Conservation (phyloP, 2,329 filamentous ascomycete species). For the Aspergillus quadrilineatus region DNA sequence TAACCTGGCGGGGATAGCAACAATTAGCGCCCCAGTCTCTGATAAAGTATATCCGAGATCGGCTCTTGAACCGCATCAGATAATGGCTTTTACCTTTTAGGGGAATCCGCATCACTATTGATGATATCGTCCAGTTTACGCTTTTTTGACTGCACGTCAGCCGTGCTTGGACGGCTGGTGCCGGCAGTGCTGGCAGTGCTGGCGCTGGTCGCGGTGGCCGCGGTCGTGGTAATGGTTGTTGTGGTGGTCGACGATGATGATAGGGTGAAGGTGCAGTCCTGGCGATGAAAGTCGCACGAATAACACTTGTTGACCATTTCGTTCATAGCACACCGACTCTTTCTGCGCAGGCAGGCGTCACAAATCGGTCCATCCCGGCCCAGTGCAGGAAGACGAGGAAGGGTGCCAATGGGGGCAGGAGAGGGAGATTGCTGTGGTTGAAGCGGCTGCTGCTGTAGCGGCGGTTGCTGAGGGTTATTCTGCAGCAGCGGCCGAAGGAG, state of each 20-base stretch:
- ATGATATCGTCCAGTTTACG: constrained; percentile 39
- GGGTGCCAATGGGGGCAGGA: constrained; percentile 21
- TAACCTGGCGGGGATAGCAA: constrained; percentile 24
- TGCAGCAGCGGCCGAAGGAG: constrained; percentile 27
- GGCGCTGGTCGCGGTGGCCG: too few species aligned
- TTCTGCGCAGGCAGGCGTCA: constrained; percentile 44
- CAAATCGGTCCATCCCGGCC: constrained; percentile 41
- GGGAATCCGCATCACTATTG: constrained; percentile 29
- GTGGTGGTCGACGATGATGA: constrained; percentile 15
- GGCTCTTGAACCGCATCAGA: constrained; percentile 11
- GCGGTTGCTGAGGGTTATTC: constrained; percentile 18
- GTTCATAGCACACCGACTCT: constrained; percentile 46
- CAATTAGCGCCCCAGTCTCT: constrained; percentile 19
- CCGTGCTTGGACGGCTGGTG: constrained; percentile 19
- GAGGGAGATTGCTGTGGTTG: constrained; percentile 25
- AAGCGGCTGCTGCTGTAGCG: constrained; percentile 24
- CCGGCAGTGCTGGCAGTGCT: neutral
- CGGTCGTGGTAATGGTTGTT: constrained; percentile 1
- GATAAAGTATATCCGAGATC: constrained; percentile 23
- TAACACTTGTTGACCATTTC: constrained; percentile 46
- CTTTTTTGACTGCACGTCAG: constrained; percentile 36
- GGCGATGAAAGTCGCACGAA: constrained; percentile 46
- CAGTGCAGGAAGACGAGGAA: constrained; percentile 29
- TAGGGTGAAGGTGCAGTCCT: constrained; percentile 45
- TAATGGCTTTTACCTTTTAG: constrained; percentile 35